Percentiles rank a stretch among this genome's conserved stretches.
Conservation (phyloP, 1,284 basidiomycete species). For the Ceratobasidium papillatum region DNA sequence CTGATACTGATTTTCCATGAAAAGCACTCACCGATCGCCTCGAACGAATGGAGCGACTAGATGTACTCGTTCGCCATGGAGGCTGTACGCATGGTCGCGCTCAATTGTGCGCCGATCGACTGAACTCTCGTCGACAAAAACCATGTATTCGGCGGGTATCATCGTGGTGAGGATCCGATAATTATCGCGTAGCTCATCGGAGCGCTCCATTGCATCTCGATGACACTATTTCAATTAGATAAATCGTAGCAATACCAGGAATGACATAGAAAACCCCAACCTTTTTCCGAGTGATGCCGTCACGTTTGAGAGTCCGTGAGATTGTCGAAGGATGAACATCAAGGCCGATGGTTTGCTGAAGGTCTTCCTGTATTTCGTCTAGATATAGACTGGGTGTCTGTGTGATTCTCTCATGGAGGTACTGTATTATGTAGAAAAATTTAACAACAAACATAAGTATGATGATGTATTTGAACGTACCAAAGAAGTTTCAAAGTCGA, state of each 20-base stretch:
- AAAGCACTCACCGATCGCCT: constrained; percentile 37
- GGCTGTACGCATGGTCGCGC: constrained; percentile 32
- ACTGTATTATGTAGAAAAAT: neutral
- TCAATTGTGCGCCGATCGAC: constrained; percentile 37
- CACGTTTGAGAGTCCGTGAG: constrained; percentile 1
- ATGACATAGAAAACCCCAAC: neutral
- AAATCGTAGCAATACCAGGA: neutral
- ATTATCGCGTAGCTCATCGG: neutral
- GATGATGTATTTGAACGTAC: neutral
- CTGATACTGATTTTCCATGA: neutral
- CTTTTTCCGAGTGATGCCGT: constrained; percentile 32
- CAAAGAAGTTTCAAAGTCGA: neutral
- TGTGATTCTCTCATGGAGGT: neutral
- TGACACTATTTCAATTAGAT: neutral
- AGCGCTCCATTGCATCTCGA: neutral
- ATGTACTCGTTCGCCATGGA: constrained; percentile 36
- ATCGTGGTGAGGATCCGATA: neutral
- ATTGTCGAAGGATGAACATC: constrained; percentile 21
- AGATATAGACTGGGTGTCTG: neutral
- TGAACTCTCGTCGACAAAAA: constrained; percentile 45
- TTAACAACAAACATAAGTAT: neutral
- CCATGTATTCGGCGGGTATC: constrained; percentile 42
- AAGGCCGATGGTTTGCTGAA: neutral
- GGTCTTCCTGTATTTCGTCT: neutral
- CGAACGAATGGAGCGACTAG: constrained; percentile 37